Evolutionary conservation across 768 basidiomycete species (phyloP).

Genomic region (Suillus paluster): DNA sequence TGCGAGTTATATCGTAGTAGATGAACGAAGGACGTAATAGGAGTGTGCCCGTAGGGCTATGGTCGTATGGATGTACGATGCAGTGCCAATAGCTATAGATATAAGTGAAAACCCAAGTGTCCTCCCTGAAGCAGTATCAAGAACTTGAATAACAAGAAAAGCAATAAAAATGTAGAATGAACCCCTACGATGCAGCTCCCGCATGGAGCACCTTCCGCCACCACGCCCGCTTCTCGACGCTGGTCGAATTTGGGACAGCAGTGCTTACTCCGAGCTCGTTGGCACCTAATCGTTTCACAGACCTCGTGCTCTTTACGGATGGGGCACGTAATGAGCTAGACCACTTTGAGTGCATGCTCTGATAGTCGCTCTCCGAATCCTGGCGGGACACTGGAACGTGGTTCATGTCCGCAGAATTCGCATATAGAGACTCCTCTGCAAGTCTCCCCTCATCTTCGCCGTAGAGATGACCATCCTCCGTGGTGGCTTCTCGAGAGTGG

Average conservation of each 20-base stretch:
- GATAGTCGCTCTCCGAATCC: slow-evolving; percentile 31
- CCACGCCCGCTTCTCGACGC: slow-evolving; percentile 30
- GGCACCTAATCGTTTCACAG: slow-evolving; percentile 11
- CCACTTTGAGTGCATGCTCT: slow-evolving; percentile 30
- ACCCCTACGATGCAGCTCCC: neutral
- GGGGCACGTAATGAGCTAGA: slow-evolving; percentile 13
- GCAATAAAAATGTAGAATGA: slow-evolving; percentile 1
- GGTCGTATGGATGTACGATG: too few species aligned
- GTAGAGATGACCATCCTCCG: neutral
- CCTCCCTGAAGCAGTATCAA: neutral
- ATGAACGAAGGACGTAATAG: neutral
- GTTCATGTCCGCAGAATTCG: slow-evolving; percentile 22
- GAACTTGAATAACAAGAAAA: slow-evolving; percentile 6
- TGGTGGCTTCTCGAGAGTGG: neutral
- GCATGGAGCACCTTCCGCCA: slow-evolving; percentile 35
- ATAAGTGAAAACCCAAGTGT: neutral
- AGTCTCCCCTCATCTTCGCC: slow-evolving; percentile 7
- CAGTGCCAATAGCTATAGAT: neutral
- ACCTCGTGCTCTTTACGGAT: slow-evolving; percentile 27
- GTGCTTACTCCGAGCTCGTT: slow-evolving; percentile 8
- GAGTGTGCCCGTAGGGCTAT: too few species aligned
- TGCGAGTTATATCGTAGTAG: neutral
- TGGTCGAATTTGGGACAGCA: neutral
- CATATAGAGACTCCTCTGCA: slow-evolving; percentile 26
- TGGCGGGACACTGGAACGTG: slow-evolving; percentile 2